Conservation (phyloP, 2,329 filamentous ascomycete genomes). For the Fulvia fulva region DNA sequence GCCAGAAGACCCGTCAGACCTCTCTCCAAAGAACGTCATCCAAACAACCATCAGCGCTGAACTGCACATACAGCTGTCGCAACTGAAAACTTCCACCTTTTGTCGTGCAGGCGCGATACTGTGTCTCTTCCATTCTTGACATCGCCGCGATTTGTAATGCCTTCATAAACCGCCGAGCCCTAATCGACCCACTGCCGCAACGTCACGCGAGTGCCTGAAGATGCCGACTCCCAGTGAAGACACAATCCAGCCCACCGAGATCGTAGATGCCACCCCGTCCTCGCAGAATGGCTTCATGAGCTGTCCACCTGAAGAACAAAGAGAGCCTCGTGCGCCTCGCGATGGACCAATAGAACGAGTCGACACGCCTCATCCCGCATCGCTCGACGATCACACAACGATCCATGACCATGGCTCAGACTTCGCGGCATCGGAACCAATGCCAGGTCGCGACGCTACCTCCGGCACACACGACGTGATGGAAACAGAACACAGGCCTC, state of each 20-base stretch:
- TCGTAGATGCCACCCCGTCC: constrained; percentile 4
- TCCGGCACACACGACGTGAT: constrained; percentile 26
- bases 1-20: neutral
- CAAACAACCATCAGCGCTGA: neutral
- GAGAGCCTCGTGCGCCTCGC: constrained; percentile 22
- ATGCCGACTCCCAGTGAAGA: constrained; percentile 26
- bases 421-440: neutral
- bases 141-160: constrained; percentile 13
- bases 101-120: constrained; percentile 7
- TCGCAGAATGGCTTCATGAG: constrained; percentile 30
- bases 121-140: constrained; percentile 11
- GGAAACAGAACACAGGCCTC: constrained; percentile 9
- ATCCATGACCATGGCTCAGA: neutral
- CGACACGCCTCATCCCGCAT: constrained; percentile 9
- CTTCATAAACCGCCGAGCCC: constrained; percentile 7
- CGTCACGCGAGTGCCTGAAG: constrained; percentile 23
- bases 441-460: constrained; percentile 16
- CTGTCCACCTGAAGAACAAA: constrained; percentile 38
- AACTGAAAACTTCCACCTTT: neutral
- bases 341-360: constrained; percentile 28
- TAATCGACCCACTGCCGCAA: constrained; percentile 8
- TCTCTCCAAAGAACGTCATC: constrained; percentile 1
- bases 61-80: neutral
- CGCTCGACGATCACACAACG: neutral
- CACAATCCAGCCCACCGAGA: constrained; percentile 6